Evolutionary conservation across 106 monocot genomes (phyloP).

Genomic region (Posidonia australis): DNA sequence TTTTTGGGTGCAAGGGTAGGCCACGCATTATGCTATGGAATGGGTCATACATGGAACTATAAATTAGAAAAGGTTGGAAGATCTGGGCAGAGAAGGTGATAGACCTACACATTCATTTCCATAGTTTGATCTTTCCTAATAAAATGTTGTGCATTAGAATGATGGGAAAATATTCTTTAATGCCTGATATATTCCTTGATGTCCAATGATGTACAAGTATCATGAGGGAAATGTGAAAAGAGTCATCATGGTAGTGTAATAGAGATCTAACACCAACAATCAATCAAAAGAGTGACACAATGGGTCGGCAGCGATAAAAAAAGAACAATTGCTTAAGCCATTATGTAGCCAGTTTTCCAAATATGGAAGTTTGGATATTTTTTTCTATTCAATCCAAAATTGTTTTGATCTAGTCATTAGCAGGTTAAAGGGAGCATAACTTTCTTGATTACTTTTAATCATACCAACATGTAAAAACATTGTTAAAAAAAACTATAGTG

Average conservation of each 20-base stretch:
- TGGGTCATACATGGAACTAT: not conserved
- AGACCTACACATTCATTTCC: constrained; percentile 17
- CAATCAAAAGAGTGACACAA: not conserved
- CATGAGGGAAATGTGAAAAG: constrained; percentile 3
- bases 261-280: not conserved
- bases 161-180: constrained; percentile 16
- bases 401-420: not conserved
- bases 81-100: constrained; percentile 33
- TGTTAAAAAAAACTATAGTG: too few relatives aligned
- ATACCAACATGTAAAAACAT: too few relatives aligned
- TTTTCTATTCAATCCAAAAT: not conserved
- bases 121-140: constrained; percentile 17
- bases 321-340: too few relatives aligned
- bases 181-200: constrained; percentile 1
- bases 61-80: constrained; percentile 21
- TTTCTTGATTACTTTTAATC: too few relatives aligned
- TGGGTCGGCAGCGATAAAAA: too few relatives aligned
- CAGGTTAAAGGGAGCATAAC: not conserved
- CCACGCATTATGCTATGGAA: too few relatives aligned
- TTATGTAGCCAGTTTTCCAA: too few relatives aligned
- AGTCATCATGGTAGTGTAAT: constrained; percentile 1
- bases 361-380: too few relatives aligned
- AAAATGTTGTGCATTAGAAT: constrained; percentile 10
- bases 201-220: constrained; percentile 1
- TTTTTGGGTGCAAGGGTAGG: not conserved